Conservation (phyloP, 1,139 yeast species). For the Zygosaccharomyces pseudobailii region DNA sequence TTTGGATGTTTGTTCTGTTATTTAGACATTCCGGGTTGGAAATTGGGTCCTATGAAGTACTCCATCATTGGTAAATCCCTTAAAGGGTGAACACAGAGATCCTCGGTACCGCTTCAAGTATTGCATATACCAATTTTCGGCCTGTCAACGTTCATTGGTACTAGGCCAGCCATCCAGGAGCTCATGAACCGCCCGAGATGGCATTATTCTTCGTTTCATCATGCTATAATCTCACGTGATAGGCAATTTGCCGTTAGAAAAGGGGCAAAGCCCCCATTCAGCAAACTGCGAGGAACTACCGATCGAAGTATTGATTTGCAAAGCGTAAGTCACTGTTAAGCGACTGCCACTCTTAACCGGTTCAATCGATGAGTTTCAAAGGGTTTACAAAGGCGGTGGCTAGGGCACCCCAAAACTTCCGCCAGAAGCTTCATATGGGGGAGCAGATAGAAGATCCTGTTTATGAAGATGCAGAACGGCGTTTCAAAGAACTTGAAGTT, state of each 20-base stretch:
- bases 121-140: not conserved
- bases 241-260: not conserved
- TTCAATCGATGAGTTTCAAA: conserved; percentile 71
- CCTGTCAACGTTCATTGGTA: not conserved
- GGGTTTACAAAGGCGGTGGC: conserved; percentile 84
- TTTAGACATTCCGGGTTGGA: not conserved
- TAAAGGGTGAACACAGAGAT: not conserved
- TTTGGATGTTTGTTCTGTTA: not conserved
- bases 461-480: conserved; percentile 88
- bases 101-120: not conserved
- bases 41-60: not conserved
- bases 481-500: conserved; percentile 84
- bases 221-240: not conserved
- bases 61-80: not conserved
- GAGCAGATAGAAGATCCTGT: conserved; percentile 81
- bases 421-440: conserved; percentile 83
- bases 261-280: not conserved
- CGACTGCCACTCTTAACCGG: not conserved
- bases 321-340: not conserved
- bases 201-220: not conserved
- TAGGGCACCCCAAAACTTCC: conserved; percentile 77
- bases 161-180: not conserved
- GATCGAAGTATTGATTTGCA: not conserved
- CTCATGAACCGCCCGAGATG: not conserved
- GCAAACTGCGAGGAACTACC: not conserved